Conservation (phyloP, 2,329 filamentous ascomycete genomes). For the Zymoseptoria ardabiliae region DNA sequence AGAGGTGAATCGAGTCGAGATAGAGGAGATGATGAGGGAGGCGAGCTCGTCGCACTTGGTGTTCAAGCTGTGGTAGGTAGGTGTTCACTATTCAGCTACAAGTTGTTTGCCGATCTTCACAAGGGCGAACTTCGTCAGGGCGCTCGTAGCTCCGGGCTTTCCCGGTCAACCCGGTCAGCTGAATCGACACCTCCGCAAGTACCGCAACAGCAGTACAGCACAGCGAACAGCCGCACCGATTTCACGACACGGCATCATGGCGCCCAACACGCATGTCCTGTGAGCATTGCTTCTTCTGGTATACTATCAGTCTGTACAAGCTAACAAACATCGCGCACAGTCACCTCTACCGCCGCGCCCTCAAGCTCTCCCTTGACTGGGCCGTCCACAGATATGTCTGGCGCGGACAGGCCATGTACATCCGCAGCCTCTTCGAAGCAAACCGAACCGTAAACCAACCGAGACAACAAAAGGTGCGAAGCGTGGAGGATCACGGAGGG, state of each 20-base stretch:
- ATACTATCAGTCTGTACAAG: not conserved
- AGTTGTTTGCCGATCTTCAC: constrained; percentile 2
- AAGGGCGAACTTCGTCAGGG: not conserved
- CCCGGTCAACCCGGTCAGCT: not conserved
- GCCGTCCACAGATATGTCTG: constrained; percentile 85
- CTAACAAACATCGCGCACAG: constrained; percentile 34
- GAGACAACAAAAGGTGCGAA: constrained; percentile 70
- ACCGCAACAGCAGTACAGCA: too few species aligned
- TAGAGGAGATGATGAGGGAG: constrained; percentile 3
- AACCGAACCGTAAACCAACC: constrained; percentile 80
- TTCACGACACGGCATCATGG: constrained; percentile 26
- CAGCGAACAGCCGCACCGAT: not conserved
- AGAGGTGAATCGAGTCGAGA: constrained; percentile 4
- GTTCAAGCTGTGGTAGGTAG: not conserved
- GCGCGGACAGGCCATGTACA: constrained; percentile 94
- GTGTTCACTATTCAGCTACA: not conserved
- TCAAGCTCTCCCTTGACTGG: constrained; percentile 95
- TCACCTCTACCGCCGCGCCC: constrained; percentile 77
- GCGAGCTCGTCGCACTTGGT: not conserved
- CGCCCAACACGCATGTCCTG: constrained; percentile 31
- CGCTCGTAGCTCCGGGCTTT: not conserved
- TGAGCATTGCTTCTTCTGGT: constrained; percentile 11
- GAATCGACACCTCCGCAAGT: not conserved
- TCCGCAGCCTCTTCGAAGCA: constrained; percentile 88
- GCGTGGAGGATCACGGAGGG: not conserved